Percentiles rank a stretch among this genome's conserved stretches.
Conservation (phyloP, 2,329 filamentous ascomycete genomes). For the Colletotrichum sojae region DNA sequence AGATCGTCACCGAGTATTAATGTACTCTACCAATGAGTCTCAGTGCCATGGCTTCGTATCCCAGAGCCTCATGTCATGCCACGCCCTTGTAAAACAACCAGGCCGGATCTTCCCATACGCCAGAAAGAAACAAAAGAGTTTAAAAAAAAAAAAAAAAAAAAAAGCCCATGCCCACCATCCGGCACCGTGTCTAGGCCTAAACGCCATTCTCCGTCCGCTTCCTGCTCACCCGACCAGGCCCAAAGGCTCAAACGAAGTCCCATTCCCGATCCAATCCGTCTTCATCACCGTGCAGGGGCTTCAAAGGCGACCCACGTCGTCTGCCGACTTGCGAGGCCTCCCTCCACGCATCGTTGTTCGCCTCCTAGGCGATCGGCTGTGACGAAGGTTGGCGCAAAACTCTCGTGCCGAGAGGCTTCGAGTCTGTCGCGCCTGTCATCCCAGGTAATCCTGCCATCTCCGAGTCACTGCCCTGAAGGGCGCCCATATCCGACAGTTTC, state of each 20-base stretch:
- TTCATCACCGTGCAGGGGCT: neutral
- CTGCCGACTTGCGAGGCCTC: neutral
- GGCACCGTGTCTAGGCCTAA: constrained; percentile 18
- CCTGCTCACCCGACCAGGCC: neutral
- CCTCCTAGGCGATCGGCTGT: constrained; percentile 28
- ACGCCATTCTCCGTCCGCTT: constrained; percentile 19
- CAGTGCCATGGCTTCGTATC: constrained; percentile 16
- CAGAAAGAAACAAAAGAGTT: constrained; percentile 3
- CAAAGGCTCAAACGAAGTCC: constrained; percentile 9
- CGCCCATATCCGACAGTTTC: constrained; percentile 49
- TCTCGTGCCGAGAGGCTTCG: constrained; percentile 29
- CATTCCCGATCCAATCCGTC: constrained; percentile 8
- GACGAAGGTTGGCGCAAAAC: constrained; percentile 24
- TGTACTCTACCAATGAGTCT: constrained; percentile 30
- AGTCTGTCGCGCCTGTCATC: neutral
- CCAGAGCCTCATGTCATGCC: constrained; percentile 20
- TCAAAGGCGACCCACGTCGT: neutral
- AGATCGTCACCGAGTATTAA: constrained; percentile 34
- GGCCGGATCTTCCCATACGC: constrained; percentile 6
- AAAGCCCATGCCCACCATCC: neutral
- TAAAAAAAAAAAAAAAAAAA: constrained; percentile 6
- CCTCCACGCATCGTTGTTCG: neutral
- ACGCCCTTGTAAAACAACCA: neutral
- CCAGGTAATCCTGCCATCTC: neutral
- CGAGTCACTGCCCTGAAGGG: neutral